Conservation (phyloP, 1,139 yeast species). For the Saccharomyces hybrid region DNA sequence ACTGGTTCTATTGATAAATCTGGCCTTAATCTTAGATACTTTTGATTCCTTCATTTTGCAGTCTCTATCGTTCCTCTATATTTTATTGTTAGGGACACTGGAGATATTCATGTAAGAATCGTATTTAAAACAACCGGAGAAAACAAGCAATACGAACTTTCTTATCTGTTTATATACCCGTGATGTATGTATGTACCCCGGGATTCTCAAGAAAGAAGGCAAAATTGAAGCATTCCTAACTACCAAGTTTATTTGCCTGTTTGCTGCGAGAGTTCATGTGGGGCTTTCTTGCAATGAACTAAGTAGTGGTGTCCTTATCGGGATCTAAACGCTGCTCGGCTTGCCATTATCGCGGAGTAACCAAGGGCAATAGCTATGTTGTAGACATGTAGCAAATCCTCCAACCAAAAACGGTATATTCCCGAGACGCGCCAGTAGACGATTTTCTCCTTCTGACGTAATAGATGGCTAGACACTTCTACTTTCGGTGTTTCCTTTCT, state of each 20-base stretch:
- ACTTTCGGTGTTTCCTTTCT: neutral
- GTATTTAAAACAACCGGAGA: no score
- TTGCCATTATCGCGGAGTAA: neutral
- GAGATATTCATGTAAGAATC: neutral
- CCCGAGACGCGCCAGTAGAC: neutral
- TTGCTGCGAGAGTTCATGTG: neutral
- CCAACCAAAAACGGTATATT: neutral
- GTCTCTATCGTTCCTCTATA: no score
- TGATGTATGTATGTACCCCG: no score
- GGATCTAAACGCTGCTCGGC: neutral
- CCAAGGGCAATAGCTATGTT: neutral
- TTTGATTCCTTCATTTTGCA: neutral
- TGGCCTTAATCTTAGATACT: neutral
- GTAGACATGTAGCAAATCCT: neutral
- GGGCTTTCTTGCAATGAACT: neutral
- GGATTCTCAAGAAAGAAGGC: neutral
- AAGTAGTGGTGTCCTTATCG: neutral
- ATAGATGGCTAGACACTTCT: neutral
- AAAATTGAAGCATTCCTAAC: neutral
- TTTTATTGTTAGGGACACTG: no score
- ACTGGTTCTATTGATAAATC: neutral
- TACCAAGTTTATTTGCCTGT: neutral
- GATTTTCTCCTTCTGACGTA: neutral
- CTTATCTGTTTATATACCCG: neutral
- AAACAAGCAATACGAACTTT: no score